These are phyloP conservation scores for Penicillium sp. DNA, from an alignment of 2,329 filamentous ascomycete genomes.

Conservation along the genomic window DNA sequence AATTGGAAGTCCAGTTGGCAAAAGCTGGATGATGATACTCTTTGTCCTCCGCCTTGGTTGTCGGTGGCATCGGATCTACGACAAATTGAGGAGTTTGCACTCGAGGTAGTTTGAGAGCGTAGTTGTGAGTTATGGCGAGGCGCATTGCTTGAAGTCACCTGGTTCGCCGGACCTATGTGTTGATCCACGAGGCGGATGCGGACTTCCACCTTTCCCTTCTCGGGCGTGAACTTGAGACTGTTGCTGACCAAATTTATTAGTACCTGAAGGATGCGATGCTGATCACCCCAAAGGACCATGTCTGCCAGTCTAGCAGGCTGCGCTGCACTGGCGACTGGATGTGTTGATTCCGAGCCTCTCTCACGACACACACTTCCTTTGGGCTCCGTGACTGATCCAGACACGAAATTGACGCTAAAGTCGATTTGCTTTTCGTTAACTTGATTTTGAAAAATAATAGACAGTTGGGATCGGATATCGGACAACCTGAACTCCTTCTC, in stretches of 20 bases:
- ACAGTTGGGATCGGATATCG: slow-evolving; percentile 77
- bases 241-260: slow-evolving; percentile 78
- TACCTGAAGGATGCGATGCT: slow-evolving; percentile 86
- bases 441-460: slow-evolving; percentile 87
- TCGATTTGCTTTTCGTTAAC: slow-evolving; percentile 73
- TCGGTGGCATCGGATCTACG: neutral
- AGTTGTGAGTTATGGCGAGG: slow-evolving; percentile 38
- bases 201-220: slow-evolving; percentile 69
- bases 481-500: slow-evolving; percentile 79
- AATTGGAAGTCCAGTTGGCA: slow-evolving; percentile 76
- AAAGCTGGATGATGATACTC: slow-evolving; percentile 55
- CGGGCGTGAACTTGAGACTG: slow-evolving; percentile 82
- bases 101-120: slow-evolving; percentile 26
- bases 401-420: slow-evolving; percentile 68
- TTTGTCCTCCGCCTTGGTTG: slow-evolving; percentile 21
- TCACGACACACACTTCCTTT: slow-evolving; percentile 18
- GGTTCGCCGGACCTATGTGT: neutral
- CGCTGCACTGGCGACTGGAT: slow-evolving; percentile 59
- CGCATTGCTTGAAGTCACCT: slow-evolving; percentile 43
- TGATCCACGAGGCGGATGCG: slow-evolving; percentile 64
- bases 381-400: slow-evolving; percentile 41
- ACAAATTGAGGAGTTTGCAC: slow-evolving; percentile 6
- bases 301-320: slow-evolving; percentile 70
- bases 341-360: slow-evolving; percentile 23
- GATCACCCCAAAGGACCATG: slow-evolving; percentile 88